Conservation (phyloP, 192 early-diverging fungal genomes). For the Chytriomyces sp. region DNA sequence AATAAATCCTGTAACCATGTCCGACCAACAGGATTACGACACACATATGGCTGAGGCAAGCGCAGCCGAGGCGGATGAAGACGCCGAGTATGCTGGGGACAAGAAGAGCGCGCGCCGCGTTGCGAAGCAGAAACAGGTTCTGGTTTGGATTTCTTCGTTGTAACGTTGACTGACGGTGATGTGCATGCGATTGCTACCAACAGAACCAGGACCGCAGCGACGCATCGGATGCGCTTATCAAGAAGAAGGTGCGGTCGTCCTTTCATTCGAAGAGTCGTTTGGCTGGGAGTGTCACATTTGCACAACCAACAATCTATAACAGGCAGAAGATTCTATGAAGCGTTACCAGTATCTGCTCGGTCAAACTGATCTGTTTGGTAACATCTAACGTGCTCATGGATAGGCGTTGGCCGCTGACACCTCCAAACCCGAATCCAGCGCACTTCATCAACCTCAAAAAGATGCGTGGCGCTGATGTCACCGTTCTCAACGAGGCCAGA, state of each 20-base stretch:
- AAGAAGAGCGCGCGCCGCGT: too few species aligned
- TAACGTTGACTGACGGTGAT: too few species aligned
- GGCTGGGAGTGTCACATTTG: background rate
- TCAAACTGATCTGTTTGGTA: slow-evolving; percentile 72
- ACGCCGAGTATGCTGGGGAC: too few species aligned
- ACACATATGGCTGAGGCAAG: too few species aligned
- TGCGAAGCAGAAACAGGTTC: too few species aligned
- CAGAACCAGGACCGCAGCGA: too few species aligned
- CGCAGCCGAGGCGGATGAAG: too few species aligned
- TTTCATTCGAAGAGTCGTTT: background rate
- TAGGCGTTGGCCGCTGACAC: background rate
- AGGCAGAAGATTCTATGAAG: slow-evolving; percentile 63
- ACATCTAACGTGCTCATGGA: background rate
- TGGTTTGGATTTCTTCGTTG: too few species aligned
- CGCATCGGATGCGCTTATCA: background rate
- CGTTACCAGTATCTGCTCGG: slow-evolving; percentile 73
- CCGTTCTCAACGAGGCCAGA: slow-evolving; percentile 36
- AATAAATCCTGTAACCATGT: too few species aligned
- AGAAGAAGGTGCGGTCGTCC: background rate
- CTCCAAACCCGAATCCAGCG: slow-evolving; percentile 27
- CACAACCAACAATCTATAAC: background rate
- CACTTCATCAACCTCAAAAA: slow-evolving; percentile 67
- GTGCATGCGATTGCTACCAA: too few species aligned
- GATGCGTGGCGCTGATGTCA: slow-evolving; percentile 41
- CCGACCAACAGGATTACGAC: too few species aligned